These are phyloP conservation scores for Chlorella sp. DNA, from an alignment of 139 green algal species.

Conservation along the genomic window DNA sequence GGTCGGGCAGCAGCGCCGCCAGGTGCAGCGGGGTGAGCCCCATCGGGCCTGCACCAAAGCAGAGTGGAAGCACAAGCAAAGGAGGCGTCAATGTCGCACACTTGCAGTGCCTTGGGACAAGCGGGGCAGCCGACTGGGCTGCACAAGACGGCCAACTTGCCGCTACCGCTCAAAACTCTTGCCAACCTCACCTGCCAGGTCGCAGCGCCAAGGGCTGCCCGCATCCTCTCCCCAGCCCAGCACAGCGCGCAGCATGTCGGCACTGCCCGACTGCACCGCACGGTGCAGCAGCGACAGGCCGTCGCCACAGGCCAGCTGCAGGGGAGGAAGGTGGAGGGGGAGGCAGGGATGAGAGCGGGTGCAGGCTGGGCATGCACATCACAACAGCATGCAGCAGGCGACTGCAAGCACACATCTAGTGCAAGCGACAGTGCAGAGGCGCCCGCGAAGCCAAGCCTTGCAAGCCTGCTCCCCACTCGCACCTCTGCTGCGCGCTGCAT, in stretches of 20 bases:
- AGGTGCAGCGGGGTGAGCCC: constrained; percentile 55
- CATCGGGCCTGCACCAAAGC: constrained; percentile 15
- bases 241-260: constrained; percentile 26
- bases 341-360: not conserved
- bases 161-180: no score
- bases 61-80: no score
- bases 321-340: not conserved
- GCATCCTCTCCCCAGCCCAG: constrained; percentile 36
- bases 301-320: constrained; percentile 14
- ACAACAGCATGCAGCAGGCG: no score
- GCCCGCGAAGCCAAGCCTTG: no score
- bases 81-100: no score
- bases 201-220: constrained; percentile 27
- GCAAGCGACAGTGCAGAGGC: no score
- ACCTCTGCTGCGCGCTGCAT: constrained; percentile 34
- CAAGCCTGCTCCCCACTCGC: not conserved
- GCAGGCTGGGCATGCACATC: not conserved
- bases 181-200: constrained; percentile 30
- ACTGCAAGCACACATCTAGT: no score
- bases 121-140: no score
- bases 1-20: constrained; percentile 35
- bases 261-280: constrained; percentile 40
- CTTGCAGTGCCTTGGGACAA: no score
- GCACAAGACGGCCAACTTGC: no score
- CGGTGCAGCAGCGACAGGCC: constrained; percentile 47